Conservation (phyloP, 306 rosid species). For the Sophora flavescens region DNA sequence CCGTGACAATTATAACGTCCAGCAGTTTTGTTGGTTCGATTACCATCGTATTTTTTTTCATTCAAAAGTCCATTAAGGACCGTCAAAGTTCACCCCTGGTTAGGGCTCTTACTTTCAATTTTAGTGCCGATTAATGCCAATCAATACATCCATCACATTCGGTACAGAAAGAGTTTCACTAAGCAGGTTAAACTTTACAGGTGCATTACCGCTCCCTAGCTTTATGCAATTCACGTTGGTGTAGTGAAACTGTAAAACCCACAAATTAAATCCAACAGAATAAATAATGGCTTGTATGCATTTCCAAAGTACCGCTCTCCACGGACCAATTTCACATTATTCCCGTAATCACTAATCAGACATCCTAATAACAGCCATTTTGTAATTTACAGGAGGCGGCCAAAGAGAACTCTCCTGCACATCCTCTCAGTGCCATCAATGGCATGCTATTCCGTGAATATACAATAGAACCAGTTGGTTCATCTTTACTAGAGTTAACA, state of each 20-base stretch:
- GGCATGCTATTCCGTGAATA: constrained; percentile 63
- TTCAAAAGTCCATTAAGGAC: background rate
- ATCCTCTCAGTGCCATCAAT: constrained; percentile 66
- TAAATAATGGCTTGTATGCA: constrained; percentile 39
- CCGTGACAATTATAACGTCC: background rate
- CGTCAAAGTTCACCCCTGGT: background rate
- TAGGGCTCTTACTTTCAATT: background rate
- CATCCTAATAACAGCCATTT: constrained; percentile 61
- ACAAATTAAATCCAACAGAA: constrained; percentile 30
- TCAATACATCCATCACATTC: background rate
- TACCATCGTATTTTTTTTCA: background rate
- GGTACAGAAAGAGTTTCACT: background rate
- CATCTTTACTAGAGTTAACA: constrained; percentile 47
- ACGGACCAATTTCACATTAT: constrained; percentile 65
- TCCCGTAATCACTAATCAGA: constrained; percentile 59
- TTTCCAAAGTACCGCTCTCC: constrained; percentile 49
- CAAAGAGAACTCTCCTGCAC: constrained; percentile 55
- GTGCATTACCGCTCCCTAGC: background rate
- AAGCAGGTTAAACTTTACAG: background rate
- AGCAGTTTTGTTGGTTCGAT: too few species aligned
- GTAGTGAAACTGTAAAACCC: background rate
- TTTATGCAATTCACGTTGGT: constrained; percentile 19
- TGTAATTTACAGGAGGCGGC: constrained; percentile 66
- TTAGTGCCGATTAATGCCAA: background rate
- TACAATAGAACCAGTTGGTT: constrained; percentile 69